Evolutionary conservation across 169 alveolate species (phyloP), one percentile per base, ranked within the genome.

Genomic region (Eimeria brunetti): DNA sequence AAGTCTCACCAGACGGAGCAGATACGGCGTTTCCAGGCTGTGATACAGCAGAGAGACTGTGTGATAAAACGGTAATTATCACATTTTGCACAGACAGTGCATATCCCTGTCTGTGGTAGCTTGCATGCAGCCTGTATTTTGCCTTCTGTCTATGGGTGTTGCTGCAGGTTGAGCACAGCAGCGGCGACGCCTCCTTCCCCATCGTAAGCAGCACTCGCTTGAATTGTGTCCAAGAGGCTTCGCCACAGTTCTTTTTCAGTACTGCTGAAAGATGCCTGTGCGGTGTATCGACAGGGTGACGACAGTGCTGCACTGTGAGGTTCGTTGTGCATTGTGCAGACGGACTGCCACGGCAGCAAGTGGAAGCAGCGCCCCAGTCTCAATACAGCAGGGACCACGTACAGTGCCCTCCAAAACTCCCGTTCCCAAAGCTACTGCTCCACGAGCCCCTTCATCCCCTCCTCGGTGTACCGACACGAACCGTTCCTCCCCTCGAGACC

Each of bases 1-100:
- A 83, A 56, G 41, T 83, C 90, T 83, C 76, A 83, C 33, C 24
- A 83, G 38, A 83, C 27, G 71, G 53, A 83, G 76, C 90, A 83
- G 75, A 53, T 24, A 14, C 60, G 76, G 60, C 71, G 53, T 27
- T 41, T 83, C 12, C 22, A 30, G 75, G 90, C 44, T 8, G 90
- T 36, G 38, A 83, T 83, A 53, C 56, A 83, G 75, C 90, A 44
- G 30, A 83, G n/a, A 36, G 76, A 83, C 33, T 62, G 41, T 41
- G 56, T 83, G 18, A 83, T 83, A n/a, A 12, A 56, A 41, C 90
- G 90, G 90, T 83, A 83, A 46, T 38, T 11, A 73, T 36, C 36
- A 24, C 84, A 12, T 22, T 11, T 38, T 11, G 41, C 75, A 64
- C 36, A 18, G 75, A 64, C 18, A 27, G 75, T 2, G 18, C 67